A percentile compares a stretch with the other conserved stretches of the same genome.
phyloP scores from a whole-genome alignment of 2,329 filamentous ascomycete species.

The Helicocarpus griseus region DNA sequence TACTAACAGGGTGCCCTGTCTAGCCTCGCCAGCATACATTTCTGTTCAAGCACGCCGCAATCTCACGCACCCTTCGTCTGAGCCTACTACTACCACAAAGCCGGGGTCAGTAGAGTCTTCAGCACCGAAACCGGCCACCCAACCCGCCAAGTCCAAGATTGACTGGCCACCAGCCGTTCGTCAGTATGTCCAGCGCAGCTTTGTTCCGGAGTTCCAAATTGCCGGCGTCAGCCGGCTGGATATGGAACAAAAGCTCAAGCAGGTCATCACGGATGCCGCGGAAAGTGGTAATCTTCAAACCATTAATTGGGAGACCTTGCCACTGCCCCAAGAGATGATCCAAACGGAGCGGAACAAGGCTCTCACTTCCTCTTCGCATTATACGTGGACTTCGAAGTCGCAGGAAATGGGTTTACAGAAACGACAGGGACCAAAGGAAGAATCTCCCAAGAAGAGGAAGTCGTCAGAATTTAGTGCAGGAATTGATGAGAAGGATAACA shows the following conservation, averaged over 20 bases:
- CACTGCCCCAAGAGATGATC: conserved; percentile 76
- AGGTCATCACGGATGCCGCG: conserved; percentile 73
- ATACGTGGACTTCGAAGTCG: conserved; percentile 24
- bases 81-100: conserved; percentile 10
- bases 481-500: conserved; percentile 42
- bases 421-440: conserved; percentile 9
- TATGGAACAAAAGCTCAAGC: conserved; percentile 75
- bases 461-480: conserved; percentile 54
- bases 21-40: conserved; percentile 47
- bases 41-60: conserved; percentile 54
- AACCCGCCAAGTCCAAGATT: conserved; percentile 46
- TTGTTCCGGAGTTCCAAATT: conserved; percentile 62
- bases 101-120: conserved; percentile 18
- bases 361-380: conserved; percentile 24
- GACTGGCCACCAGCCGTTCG: conserved; percentile 78
- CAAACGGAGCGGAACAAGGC: conserved; percentile 53
- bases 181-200: conserved; percentile 80
- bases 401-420: conserved; percentile 15
- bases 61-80: conserved; percentile 37
- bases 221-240: conserved; percentile 54
- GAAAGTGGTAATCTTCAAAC: conserved; percentile 60
- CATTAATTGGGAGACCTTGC: conserved; percentile 74
- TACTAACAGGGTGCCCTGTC: neutral
- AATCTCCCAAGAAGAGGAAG: conserved; percentile 57
- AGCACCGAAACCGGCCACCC: conserved; percentile 18